Evolutionary conservation across 2,329 filamentous ascomycete genomes (phyloP).

Genomic region (Apiospora arundinis): DNA sequence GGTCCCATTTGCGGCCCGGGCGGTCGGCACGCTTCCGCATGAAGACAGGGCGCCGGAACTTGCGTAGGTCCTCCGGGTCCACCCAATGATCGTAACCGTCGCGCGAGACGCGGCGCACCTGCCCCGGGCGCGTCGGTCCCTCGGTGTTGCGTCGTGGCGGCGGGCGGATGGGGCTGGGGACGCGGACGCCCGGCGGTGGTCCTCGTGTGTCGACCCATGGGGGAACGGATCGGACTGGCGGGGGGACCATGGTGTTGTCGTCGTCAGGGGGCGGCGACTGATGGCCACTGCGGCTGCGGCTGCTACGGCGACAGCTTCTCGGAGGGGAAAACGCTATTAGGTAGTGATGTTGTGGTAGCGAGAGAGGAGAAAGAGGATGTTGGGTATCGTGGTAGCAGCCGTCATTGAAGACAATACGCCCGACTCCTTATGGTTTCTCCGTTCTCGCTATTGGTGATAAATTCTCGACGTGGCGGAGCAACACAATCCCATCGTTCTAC

Average conservation of each 20-base stretch:
- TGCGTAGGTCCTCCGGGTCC: conserved; percentile 39
- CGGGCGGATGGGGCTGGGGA: conserved; percentile 3
- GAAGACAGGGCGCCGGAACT: conserved; percentile 52
- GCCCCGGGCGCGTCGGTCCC: conserved; percentile 12
- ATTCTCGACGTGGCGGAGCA: background rate
- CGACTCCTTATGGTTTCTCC: background rate
- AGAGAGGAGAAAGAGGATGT: background rate
- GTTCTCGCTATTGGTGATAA: background rate
- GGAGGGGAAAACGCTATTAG: background rate
- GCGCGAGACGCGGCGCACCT: conserved; percentile 41
- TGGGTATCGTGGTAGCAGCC: background rate
- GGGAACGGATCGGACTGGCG: conserved; percentile 17
- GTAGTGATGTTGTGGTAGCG: background rate
- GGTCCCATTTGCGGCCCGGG: conserved; percentile 64
- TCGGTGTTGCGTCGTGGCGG: background rate
- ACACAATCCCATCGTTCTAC: conserved; percentile 5
- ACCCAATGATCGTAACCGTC: conserved; percentile 44
- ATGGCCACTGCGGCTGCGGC: background rate
- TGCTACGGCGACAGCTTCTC: conserved; percentile 1
- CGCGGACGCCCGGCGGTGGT: conserved; percentile 10
- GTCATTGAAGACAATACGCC: background rate
- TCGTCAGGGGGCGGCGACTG: background rate
- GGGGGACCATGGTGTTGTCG: conserved; percentile 11
- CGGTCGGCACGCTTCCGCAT: conserved; percentile 52
- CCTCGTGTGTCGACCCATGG: conserved; percentile 21